Base-by-base conservation (phyloP, 805 yeast species). In the Blastobotrys attinorum region DNA sequence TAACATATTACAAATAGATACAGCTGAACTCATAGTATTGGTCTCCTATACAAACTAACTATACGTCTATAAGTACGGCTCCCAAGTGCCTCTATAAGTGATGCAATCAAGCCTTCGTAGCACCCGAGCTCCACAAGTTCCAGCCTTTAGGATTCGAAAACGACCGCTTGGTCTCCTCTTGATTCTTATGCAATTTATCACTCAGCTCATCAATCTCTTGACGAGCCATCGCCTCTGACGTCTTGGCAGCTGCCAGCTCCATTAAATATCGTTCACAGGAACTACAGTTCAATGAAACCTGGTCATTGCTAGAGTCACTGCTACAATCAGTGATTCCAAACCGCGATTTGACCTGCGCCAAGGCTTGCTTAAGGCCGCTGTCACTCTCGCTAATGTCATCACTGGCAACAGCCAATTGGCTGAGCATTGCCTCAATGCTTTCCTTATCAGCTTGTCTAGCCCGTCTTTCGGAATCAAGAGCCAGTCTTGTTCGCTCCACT, bases 141-240 rank as follows among this genome's bases (percentile, higher is more conserved):
- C n/a, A n/a, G n/a, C n/a, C n/a, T n/a, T n/a, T n/a, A n/a, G n/a
- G n/a, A n/a, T n/a, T n/a, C n/a, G n/a, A n/a, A n/a, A n/a, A n/a
- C n/a, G n/a, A n/a, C n/a, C n/a, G n/a, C n/a, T n/a, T n/a, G n/a
- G n/a, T n/a, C n/a, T n/a, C n/a, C n/a, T n/a, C n/a, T n/a, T n/a
- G n/a, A n/a, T n/a, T 22, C 17, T 32, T n/a, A 5, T 32, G 15
- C 20, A 32, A 11, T 13, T 17, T 5, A 22, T 48, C 55, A 16
- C 37, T 50, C 16, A 58, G 47, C 36, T 52, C 57, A 29, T 61
- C 63, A 34, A 56, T 41, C 37, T 54, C 57, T 40, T 55, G 56
- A 20, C 57, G 48, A 4, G 62, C 61, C 38, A 50, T 45, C 4
- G 56, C 61, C 40, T 61, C 65, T 33, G 45, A 46, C 2, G 60